Percentiles rank a stretch among this genome's conserved stretches.
Conservation (phyloP, 2,329 filamentous ascomycete genomes). For the Elsinoe arachidis region DNA sequence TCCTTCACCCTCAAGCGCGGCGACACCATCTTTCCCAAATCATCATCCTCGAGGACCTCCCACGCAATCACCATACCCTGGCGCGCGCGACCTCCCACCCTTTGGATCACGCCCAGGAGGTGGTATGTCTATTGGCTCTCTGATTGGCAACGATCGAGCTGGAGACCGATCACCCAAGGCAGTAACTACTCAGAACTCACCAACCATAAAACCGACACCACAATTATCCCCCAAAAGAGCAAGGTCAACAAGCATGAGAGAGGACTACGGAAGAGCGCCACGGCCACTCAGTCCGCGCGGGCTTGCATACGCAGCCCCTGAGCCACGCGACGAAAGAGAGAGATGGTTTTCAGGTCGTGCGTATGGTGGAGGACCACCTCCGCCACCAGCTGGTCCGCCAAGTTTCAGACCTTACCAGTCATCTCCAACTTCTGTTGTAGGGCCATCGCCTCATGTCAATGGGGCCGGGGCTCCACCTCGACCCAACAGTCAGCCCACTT, state of each 20-base stretch:
- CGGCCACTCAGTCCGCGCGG: constrained; percentile 21
- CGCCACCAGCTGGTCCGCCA: constrained; percentile 17
- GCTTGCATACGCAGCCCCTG: background rate
- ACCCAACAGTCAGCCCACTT: constrained; percentile 28
- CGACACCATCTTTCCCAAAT: constrained; percentile 32
- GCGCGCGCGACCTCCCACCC: constrained; percentile 47
- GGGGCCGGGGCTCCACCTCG: constrained; percentile 17
- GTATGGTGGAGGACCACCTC: constrained; percentile 4
- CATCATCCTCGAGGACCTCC: constrained; percentile 35
- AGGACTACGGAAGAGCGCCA: constrained; percentile 21
- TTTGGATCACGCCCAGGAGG: constrained; percentile 48
- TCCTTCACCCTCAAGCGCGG: constrained; percentile 39
- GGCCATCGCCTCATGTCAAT: constrained; percentile 10
- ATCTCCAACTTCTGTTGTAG: constrained; percentile 23
- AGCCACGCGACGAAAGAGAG: constrained; percentile 7
- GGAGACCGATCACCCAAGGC: constrained; percentile 26
- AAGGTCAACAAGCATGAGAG: constrained; percentile 30
- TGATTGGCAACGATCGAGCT: constrained; percentile 45
- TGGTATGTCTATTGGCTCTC: constrained; percentile 67
- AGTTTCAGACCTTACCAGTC: constrained; percentile 27
- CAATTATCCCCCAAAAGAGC: constrained; percentile 38
- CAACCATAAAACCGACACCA: constrained; percentile 36
- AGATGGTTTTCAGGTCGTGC: constrained; percentile 8
- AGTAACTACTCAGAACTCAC: constrained; percentile 21
- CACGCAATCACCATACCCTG: constrained; percentile 37